Evolutionary conservation across 331 rosid genomes (phyloP).

Genomic region (Phaseolus coccineus): DNA sequence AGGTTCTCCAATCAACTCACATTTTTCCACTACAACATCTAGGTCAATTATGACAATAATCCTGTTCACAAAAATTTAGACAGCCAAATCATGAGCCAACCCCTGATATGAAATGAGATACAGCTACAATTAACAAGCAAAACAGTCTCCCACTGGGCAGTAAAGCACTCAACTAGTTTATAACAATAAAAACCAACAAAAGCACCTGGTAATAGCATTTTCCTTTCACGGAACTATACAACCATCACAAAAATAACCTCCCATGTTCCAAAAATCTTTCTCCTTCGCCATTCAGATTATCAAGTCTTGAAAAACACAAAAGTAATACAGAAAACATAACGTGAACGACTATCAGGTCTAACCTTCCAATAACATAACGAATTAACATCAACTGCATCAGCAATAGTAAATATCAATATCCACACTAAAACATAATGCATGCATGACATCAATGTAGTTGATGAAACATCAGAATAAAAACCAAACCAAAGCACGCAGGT

Average conservation of each 20-base stretch:
- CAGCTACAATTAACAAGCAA: not conserved
- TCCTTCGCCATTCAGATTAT: not conserved
- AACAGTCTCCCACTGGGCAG: constrained; percentile 1
- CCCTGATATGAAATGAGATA: not conserved
- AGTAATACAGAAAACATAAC: not conserved
- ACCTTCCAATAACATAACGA: not conserved
- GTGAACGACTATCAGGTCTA: not conserved
- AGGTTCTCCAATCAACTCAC: constrained; percentile 75
- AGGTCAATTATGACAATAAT: constrained; percentile 74
- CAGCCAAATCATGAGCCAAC: constrained; percentile 30
- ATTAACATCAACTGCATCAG: not conserved
- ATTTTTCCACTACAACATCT: constrained; percentile 61
- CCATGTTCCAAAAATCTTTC: not conserved
- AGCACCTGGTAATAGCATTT: not conserved
- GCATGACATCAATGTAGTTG: not conserved
- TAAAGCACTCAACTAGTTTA: constrained; percentile 9
- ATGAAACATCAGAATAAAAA: not conserved
- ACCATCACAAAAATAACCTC: not conserved
- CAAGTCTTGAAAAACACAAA: constrained; percentile 2
- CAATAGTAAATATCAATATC: not conserved
- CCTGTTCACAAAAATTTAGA: constrained; percentile 53
- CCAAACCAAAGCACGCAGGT: not conserved
- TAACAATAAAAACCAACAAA: not conserved
- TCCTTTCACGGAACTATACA: not conserved
- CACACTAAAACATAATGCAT: not conserved